phyloP scores from a whole-genome alignment of 192 early-diverging fungal genomes.

The Irineochytrium annulatum region DNA sequence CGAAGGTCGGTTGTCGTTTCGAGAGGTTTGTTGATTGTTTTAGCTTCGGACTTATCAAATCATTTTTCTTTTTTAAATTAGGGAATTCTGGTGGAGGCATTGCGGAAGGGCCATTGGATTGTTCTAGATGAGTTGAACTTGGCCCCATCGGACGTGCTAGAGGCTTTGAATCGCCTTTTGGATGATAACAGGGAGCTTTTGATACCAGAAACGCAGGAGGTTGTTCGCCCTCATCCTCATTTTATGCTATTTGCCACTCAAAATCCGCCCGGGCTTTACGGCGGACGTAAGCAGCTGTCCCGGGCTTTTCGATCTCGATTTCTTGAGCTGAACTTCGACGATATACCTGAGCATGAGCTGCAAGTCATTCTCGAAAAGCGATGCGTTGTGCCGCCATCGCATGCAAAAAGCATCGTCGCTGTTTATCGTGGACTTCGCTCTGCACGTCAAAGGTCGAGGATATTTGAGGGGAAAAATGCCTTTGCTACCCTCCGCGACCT shows the following conservation, averaged over 20 bases:
- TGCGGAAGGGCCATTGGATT: conserved; percentile 95
- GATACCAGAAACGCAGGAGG: conserved; percentile 93
- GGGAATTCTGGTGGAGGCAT: conserved; percentile 89
- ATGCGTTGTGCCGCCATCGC: conserved; percentile 82
- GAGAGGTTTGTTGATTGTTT: conserved; percentile 56
- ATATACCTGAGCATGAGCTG: conserved; percentile 90
- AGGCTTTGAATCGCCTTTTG: conserved; percentile 92
- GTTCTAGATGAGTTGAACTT: conserved; percentile 98
- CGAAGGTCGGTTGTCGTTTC: conserved; percentile 84
- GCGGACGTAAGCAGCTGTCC: conserved; percentile 92
- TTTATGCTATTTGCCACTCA: conserved; percentile 99
- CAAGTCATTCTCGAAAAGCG: conserved; percentile 82
- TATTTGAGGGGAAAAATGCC: conserved; percentile 92
- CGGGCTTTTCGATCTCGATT: conserved; percentile 98
- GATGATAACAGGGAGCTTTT: conserved; percentile 97
- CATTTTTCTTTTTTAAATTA: conserved; percentile 15
- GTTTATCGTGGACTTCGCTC: conserved; percentile 81
- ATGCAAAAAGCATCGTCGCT: conserved; percentile 77
- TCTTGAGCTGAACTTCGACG: conserved; percentile 93
- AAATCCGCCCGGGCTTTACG: conserved; percentile 97
- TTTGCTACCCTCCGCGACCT: conserved; percentile 96
- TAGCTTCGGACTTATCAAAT: background rate
- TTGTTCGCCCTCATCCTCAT: conserved; percentile 86
- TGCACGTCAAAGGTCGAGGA: conserved; percentile 55
- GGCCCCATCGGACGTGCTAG: conserved; percentile 96